A percentile compares a stretch with the other conserved stretches of the same genome.
Evolutionary conservation across 169 alveolate species (phyloP).

Genomic region (Amoebophrya sp.): DNA sequence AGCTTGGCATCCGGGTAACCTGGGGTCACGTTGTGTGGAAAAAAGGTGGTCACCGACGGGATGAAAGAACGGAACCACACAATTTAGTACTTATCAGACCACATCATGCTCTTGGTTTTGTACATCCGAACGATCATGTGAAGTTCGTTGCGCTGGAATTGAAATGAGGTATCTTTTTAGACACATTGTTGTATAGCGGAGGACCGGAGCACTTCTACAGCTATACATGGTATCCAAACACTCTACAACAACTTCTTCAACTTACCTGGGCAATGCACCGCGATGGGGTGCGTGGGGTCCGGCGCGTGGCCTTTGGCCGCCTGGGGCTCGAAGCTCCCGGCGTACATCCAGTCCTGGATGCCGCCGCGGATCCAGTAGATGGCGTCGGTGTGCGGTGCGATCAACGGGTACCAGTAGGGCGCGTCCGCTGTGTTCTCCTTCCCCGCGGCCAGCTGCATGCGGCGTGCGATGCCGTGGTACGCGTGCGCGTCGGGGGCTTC

Average conservation of each 20-base stretch:
- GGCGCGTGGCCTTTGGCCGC: background rate
- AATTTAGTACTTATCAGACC: no score
- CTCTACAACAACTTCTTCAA: no score
- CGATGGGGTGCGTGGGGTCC: background rate
- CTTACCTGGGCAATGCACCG: background rate
- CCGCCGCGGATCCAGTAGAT: slow-evolving; percentile 23
- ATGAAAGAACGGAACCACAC: no score
- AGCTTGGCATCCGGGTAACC: slow-evolving; percentile 19
- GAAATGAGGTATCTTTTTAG: no score
- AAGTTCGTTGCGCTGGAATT: no score
- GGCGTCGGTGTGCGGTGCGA: background rate
- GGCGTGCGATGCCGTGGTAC: background rate
- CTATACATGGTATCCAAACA: no score
- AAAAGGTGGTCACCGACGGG: no score
- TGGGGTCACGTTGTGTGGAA: no score
- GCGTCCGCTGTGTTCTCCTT: background rate
- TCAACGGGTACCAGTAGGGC: background rate
- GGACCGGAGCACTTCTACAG: no score
- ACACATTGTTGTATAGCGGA: no score
- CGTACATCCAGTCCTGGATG: slow-evolving; percentile 14
- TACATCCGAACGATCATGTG: no score
- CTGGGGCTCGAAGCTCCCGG: background rate
- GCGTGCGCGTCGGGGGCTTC: background rate
- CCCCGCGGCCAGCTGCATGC: background rate
- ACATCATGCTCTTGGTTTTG: no score